These are phyloP conservation scores for Microbotryum silenes-acaulis DNA, from an alignment of 1,284 basidiomycete genomes.

Conservation along the genomic window DNA sequence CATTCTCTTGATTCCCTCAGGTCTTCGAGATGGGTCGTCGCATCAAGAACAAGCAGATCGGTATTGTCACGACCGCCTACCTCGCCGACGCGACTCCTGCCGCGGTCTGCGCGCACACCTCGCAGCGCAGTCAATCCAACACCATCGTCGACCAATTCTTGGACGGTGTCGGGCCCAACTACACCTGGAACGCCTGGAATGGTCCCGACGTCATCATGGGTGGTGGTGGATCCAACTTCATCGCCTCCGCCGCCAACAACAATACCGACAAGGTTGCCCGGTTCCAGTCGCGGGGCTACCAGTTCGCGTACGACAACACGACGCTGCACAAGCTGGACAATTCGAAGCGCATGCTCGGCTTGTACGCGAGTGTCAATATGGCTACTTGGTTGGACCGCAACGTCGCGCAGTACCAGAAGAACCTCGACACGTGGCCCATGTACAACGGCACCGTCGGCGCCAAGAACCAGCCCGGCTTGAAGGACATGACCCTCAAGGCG, in stretches of 20 bases:
- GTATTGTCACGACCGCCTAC: constrained; percentile 44
- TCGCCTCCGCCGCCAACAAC: constrained; percentile 25
- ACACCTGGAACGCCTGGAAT: constrained; percentile 42
- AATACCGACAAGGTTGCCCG: constrained; percentile 39
- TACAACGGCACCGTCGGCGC: constrained; percentile 9
- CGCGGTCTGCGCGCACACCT: constrained; percentile 41
- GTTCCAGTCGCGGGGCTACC: constrained; percentile 42
- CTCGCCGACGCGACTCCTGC: constrained; percentile 45
- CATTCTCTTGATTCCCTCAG: too few species aligned
- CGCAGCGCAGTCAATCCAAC: constrained; percentile 39
- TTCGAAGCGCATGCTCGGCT: constrained; percentile 41
- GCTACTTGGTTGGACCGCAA: constrained; percentile 42
- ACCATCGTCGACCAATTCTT: constrained; percentile 43
- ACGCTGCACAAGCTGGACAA: constrained; percentile 39
- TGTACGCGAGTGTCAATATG: constrained; percentile 43
- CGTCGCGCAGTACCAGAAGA: constrained; percentile 38
- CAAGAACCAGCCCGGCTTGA: constrained; percentile 43
- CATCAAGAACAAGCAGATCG: constrained; percentile 40
- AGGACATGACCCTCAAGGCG: constrained; percentile 46
- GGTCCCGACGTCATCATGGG: constrained; percentile 38
- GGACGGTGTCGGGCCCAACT: constrained; percentile 40
- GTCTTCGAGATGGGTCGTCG: constrained; percentile 29
- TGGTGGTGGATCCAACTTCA: constrained; percentile 24
- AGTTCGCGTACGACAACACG: constrained; percentile 42
- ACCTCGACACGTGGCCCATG: constrained; percentile 31